Percentiles rank a stretch among this genome's conserved stretches.
phyloP scores from a whole-genome alignment of 441 rosid genomes.

The Arabidopsis hybrid region DNA sequence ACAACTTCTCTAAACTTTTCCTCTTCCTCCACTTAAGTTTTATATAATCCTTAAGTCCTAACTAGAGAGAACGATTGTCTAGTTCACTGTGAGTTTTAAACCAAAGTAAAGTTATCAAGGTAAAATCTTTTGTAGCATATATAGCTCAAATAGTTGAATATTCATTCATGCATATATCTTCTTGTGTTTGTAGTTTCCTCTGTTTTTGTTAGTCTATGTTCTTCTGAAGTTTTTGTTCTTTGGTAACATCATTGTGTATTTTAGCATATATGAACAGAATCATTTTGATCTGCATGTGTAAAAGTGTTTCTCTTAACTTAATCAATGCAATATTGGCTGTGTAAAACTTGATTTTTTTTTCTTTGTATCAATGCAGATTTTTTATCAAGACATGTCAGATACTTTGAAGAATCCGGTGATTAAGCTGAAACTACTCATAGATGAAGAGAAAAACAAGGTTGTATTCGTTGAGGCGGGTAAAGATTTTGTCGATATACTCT shows the following conservation, averaged over 20 bases:
- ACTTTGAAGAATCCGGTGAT: background rate
- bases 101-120: background rate
- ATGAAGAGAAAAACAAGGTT: conserved; percentile 11
- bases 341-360: background rate
- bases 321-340: background rate
- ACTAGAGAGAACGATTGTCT: too few relatives aligned
- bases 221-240: background rate
- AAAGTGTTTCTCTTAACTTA: background rate
- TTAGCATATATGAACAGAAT: too few relatives aligned
- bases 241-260: background rate
- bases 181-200: background rate
- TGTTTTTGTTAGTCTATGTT: background rate
- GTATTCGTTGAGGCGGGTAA: conserved; percentile 23
- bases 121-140: background rate
- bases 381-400: background rate
- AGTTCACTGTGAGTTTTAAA: background rate
- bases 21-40: background rate
- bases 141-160: background rate
- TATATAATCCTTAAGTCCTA: background rate
- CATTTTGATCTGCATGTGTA: too few relatives aligned
- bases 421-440: conserved; percentile 9
- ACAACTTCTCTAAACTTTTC: background rate
- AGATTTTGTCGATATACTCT: conserved; percentile 26
- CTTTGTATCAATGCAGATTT: background rate
- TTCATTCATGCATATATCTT: background rate